Percentiles rank a stretch among this genome's conserved stretches.
Conservation (phyloP, 441 rosid genomes). For the Pelargonium myrrhifolium region DNA sequence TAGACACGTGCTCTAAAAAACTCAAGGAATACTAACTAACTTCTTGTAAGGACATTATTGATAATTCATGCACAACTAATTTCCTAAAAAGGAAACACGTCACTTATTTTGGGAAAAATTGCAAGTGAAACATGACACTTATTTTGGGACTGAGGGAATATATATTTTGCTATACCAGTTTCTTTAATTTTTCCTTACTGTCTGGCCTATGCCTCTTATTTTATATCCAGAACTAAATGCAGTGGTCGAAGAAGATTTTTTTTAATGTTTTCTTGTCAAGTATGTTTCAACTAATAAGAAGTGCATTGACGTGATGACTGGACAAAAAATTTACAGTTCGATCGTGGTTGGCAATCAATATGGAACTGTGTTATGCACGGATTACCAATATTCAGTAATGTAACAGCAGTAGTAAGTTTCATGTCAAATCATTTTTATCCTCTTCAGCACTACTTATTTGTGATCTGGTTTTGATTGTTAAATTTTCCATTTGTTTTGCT, state of each 20-base stretch:
- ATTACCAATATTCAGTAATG: constrained; percentile 71
- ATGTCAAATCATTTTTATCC: constrained; percentile 1
- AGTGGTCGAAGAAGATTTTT: background rate
- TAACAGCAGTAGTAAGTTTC: constrained; percentile 61
- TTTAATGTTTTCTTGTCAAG: constrained; percentile 11
- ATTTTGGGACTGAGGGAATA: too few relatives aligned
- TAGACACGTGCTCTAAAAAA: too few relatives aligned
- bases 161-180: background rate
- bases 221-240: background rate
- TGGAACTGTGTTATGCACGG: constrained; percentile 78
- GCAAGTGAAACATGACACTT: too few relatives aligned
- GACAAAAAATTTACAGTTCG: constrained; percentile 42
- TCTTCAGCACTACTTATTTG: background rate
- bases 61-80: too few relatives aligned
- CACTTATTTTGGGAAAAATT: too few relatives aligned
- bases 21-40: too few relatives aligned
- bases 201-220: background rate
- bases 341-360: constrained; percentile 65
- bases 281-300: constrained; percentile 21
- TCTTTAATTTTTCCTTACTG: background rate
- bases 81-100: too few relatives aligned
- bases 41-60: too few relatives aligned
- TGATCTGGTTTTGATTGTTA: background rate
- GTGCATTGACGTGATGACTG: constrained; percentile 18
- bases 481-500: background rate